Evolutionary conservation across 768 basidiomycete species (phyloP).

Genomic region (Kwoniella mangroviensis): DNA sequence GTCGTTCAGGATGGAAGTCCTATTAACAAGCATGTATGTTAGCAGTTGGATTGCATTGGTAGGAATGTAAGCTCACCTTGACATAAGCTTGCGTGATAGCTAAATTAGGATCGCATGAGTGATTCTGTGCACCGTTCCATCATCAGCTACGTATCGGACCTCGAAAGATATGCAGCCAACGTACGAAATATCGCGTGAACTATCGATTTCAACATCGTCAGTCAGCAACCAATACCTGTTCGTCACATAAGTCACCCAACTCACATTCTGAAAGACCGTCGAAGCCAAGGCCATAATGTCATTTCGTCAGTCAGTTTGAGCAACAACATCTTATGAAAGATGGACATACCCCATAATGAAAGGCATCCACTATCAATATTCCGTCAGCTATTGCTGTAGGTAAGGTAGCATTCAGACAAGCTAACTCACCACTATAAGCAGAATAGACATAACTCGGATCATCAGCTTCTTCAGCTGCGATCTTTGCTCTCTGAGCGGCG

Average conservation of each 20-base stretch:
- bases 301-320: constrained; percentile 61
- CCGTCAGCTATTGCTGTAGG: not conserved
- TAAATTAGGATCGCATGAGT: constrained; percentile 88
- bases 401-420: not conserved
- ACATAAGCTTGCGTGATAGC: constrained; percentile 73
- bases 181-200: constrained; percentile 6
- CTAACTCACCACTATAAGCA: constrained; percentile 40
- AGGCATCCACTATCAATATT: constrained; percentile 72
- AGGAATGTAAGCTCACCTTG: constrained; percentile 61
- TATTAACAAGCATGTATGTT: constrained; percentile 15
- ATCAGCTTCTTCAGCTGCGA: constrained; percentile 23
- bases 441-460: constrained; percentile 51
- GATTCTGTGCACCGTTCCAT: constrained; percentile 64
- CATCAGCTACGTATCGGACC: no score
- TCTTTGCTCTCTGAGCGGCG: constrained; percentile 43
- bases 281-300: not conserved
- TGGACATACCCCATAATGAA: constrained; percentile 63
- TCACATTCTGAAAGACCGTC: constrained; percentile 23
- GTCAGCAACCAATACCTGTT: not conserved
- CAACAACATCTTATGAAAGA: constrained; percentile 62
- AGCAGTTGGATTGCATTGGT: not conserved
- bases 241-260: not conserved
- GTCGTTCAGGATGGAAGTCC: constrained; percentile 56
- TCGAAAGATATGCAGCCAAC: no score
- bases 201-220: not conserved